These are phyloP conservation scores for Globisporangium parvum DNA, from an alignment of 352 stramenopile genomes.

Conservation along the genomic window DNA sequence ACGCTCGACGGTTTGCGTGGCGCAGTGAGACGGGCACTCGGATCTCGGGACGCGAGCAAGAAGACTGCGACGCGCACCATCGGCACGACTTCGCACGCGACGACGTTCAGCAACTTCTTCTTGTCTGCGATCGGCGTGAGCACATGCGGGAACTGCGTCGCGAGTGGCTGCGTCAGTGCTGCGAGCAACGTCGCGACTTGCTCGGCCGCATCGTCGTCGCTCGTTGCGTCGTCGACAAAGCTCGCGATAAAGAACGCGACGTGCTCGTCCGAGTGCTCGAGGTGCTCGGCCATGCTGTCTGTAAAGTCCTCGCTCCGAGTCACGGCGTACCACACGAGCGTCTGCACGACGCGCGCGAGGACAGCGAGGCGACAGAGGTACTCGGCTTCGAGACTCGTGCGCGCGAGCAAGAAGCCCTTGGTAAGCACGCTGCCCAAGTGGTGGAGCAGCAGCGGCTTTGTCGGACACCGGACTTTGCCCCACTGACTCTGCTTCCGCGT, in stretches of 20 bases:
- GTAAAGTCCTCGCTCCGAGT: conserved; percentile 54
- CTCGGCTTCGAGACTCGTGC: conserved; percentile 46
- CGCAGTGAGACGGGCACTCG: conserved; percentile 4
- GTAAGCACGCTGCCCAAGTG: conserved; percentile 72
- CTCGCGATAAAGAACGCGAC: conserved; percentile 46
- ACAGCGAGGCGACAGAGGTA: conserved; percentile 59
- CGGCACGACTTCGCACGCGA: conserved; percentile 67
- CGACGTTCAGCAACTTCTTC: conserved; percentile 60
- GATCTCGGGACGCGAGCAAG: conserved; percentile 36
- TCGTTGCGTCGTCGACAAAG: conserved; percentile 25
- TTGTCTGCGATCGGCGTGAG: conserved; percentile 25
- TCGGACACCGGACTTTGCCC: conserved; percentile 72
- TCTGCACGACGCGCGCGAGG: conserved; percentile 67
- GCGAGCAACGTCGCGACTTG: conserved; percentile 26
- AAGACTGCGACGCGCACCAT: conserved; percentile 67
- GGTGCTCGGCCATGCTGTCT: conserved; percentile 50
- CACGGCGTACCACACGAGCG: conserved; percentile 68
- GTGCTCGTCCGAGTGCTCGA: conserved; percentile 48
- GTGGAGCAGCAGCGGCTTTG: conserved; percentile 65
- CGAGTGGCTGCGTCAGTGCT: conserved; percentile 22
- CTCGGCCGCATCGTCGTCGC: conserved; percentile 19
- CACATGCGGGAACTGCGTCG: conserved; percentile 19
- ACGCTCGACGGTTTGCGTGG: conserved; percentile 56
- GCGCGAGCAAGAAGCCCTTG: conserved; percentile 60
- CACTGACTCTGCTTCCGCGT: conserved; percentile 85